Base-by-base conservation (phyloP, 768 basidiomycete species). In the Plicaturopsis crispa region DNA sequence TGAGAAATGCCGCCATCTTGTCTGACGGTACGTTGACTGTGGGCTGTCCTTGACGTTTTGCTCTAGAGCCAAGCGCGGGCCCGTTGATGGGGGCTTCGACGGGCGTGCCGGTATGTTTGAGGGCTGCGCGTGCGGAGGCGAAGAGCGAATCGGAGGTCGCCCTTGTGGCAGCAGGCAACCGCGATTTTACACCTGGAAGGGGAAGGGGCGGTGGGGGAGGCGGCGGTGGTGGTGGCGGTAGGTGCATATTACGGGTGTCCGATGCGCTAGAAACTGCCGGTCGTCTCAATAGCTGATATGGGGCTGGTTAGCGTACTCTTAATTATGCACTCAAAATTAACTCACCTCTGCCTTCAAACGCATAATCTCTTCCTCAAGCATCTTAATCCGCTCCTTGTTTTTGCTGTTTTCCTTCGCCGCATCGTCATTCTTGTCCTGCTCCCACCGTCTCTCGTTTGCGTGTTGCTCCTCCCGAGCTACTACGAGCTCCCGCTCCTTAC, bases 1-100 rank as follows among this genome's bases (percentile, higher is more conserved):
- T 78, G 45, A 89, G 57, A 50, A 89, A 89, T 1, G 80, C 84
- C 0, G 80, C 81, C 82, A 89, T 86, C 54, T 88, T 84, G 44
- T 88, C 86, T 2, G 80, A 70, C 0, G 83, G 71, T 7, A 89
- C 67, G n/a, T 80, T 81, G 8, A 87, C 65, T 0, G 81, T 76
- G 0, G 85, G 79, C 41, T 73, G 71, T 5, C 80, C 80, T 11
- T 70, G 55, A 37, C 73, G 72, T 38, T 51, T 61, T 24, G 55
- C 40, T 24, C 64, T 67, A 1, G 51, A 44, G 11, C 58, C 47
- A 4, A 57, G 51, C 5, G 53, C 50, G 3, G 13, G 66, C 7
- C 51, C 60, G 48, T 82, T 84, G 38, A 85, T 85, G 1, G 84
- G 79, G 0, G 75, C 75, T 54, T 85, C 84, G 13, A 70, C 61